Conservation (phyloP, 2,329 filamentous ascomycete species). For the Sporothrix sp. region DNA sequence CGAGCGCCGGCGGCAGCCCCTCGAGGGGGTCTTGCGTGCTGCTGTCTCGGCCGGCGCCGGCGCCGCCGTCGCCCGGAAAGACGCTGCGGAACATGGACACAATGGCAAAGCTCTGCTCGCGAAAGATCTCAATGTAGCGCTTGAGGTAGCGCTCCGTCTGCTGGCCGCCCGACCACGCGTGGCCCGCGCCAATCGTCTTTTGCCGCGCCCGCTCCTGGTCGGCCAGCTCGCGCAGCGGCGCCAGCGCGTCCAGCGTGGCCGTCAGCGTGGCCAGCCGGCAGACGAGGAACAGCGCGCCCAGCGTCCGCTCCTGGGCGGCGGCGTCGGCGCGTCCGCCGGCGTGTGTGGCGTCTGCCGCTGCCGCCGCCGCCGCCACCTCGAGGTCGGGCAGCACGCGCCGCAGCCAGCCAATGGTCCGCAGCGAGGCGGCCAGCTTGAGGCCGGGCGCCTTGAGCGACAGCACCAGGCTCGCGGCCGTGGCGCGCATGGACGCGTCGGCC, state of each 20-base stretch:
- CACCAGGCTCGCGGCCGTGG: constrained; percentile 79
- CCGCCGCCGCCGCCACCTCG: constrained; percentile 19
- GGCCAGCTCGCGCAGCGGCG: constrained; percentile 77
- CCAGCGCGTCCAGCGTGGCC: constrained; percentile 69
- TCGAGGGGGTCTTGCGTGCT: constrained; percentile 33
- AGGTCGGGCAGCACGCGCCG: constrained; percentile 78
- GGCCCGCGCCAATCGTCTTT: constrained; percentile 27
- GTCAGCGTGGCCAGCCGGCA: constrained; percentile 75
- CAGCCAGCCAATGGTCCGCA: constrained; percentile 86
- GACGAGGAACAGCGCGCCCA: constrained; percentile 78
- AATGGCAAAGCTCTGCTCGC: constrained; percentile 93
- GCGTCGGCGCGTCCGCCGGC: constrained; percentile 13
- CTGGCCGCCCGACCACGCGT: constrained; percentile 60
- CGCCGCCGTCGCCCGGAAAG: constrained; percentile 43
- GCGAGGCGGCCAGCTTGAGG: constrained; percentile 79
- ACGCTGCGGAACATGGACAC: constrained; percentile 91
- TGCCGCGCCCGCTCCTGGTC: constrained; percentile 64
- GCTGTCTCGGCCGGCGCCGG: neutral
- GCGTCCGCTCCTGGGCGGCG: constrained; percentile 48
- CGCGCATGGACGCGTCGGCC: constrained; percentile 78
- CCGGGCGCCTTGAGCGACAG: constrained; percentile 63
- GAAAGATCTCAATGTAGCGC: constrained; percentile 92
- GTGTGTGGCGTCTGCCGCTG: neutral
- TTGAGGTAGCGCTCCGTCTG: constrained; percentile 93
- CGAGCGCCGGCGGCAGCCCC: constrained; percentile 63